Evolutionary conservation across 495 filamentous ascomycete genomes (phyloP), one percentile per base, ranked within the genome.

Genomic region (Cairneyella variabilis): DNA sequence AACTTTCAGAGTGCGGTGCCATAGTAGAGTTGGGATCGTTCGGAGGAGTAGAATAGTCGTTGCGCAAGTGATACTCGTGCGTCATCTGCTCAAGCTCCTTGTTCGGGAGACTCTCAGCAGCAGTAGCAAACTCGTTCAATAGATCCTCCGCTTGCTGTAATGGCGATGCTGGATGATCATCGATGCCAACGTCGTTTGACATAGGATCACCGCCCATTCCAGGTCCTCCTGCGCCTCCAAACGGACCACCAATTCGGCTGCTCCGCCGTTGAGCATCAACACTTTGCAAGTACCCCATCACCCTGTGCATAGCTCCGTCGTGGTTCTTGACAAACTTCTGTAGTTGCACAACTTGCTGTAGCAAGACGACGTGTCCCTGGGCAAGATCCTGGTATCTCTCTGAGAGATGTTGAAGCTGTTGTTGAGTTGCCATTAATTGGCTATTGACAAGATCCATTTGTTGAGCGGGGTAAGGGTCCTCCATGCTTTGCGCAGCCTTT

Each of bases 361-460:
- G 72, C 54, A 97, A 85, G 54, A 93, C 78, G 56, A 88, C 82
- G 61, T 96, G 91, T 52, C 91, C 88, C 50, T 91, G 85, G 37
- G 84, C 81, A 37, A 97, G 76, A 62, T 95, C 89, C 36, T 86
- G 83, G 70, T 93, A 91, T 45, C 86, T 84, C 56, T 91, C 84
- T 56, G 91, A 86, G 20, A 98, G 73, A 37, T 84, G 80, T 64
- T 95, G 88, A 42, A 97, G 83, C 64, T 96, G 90, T 59, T 95
- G 90, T 62, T 95, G 89, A 16, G 95, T 93, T 17, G 91, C 92
- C 42, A 89, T 76, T 51, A 97, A 77, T 57, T 95, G 90, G 58
- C 84, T 85, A 74, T 91, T 91, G 47, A 98, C 76, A 23, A 93
- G 75, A 50, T 95, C 86, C 58, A 97, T 89, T 67, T 97, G 93